Evolutionary conservation across 2,329 filamentous ascomycete genomes (phyloP), one percentile per base, ranked within the genome.

Genomic region (Xylariales sp.): DNA sequence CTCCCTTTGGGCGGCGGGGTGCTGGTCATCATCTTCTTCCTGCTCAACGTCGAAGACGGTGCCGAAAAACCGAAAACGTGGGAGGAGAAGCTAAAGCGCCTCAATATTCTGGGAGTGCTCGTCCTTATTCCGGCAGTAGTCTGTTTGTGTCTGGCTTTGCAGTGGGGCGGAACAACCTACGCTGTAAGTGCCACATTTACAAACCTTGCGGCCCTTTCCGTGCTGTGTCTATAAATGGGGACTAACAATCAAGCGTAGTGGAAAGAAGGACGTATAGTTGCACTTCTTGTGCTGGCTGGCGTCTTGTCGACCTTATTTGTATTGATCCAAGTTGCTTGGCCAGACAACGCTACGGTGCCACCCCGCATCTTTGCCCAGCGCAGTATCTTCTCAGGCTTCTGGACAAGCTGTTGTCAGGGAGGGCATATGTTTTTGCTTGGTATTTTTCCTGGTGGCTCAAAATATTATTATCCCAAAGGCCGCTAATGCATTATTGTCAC

Each of bases 271-370:
- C 59, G 59, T 5, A 60, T 75, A 30, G 64, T 76, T 20, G 62
- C 59, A 1, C 57, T 74, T 37, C 45, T 70, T 27, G 54, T 61
- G 21, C 46, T 70, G 3, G 61, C 61, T 13, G 50, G 44, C 2
- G 45, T 69, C 5, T 56, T 72, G 2, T 43, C 71, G 19, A 40
- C 65, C 29, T 50, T 42, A 3, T 76, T 76, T 47, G 39, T 66
- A 12, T 42, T 49, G 5, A 48, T 65, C 3, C 60, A 70, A 43
- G 35, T 52, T 20, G 49, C 53, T 16, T 49, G 54, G 33, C 56
- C 55, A 1, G 43, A 59, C 5, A 59, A 53, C 2, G 66, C 65
- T 2, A 69, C 61, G 1, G 52, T 69, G 2, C 60, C 66, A 3
- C 60, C 61, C 7, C 55, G 60, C 4, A 61, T 70, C 32, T 55